Percentiles rank a stretch among this genome's conserved stretches.
These are phyloP conservation scores for Dipodascus albidus DNA, from an alignment of 805 yeast genomes.

Conservation along the genomic window DNA sequence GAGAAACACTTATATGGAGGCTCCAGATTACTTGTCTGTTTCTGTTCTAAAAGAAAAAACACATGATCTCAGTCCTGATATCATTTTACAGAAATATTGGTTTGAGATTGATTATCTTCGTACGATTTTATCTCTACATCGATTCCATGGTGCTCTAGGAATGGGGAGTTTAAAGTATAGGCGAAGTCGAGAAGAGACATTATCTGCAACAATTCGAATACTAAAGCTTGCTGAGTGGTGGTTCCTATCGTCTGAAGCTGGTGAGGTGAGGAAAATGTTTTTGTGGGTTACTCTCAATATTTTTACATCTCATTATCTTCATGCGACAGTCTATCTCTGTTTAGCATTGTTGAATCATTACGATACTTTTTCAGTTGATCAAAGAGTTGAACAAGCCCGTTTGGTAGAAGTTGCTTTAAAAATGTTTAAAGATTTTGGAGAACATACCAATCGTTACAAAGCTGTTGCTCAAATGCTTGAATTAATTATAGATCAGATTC, in stretches of 20 bases:
- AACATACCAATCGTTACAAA: slow-evolving; percentile 7
- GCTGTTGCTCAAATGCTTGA: slow-evolving; percentile 10
- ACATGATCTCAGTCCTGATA: slow-evolving; percentile 14
- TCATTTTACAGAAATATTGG: slow-evolving; percentile 21
- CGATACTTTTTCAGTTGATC: slow-evolving; percentile 7
- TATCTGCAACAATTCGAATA: slow-evolving; percentile 11
- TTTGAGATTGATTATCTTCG: slow-evolving; percentile 21
- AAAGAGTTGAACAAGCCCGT: slow-evolving; percentile 6
- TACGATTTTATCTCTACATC: slow-evolving; percentile 21
- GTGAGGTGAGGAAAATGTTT: slow-evolving; percentile 7
- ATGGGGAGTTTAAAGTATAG: slow-evolving; percentile 5
- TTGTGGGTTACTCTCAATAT: slow-evolving; percentile 8
- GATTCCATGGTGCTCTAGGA: slow-evolving; percentile 12
- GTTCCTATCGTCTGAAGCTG: slow-evolving; percentile 7
- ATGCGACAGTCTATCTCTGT: slow-evolving; percentile 12
- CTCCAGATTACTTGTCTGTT: slow-evolving; percentile 15
- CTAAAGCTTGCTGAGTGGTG: slow-evolving; percentile 13
- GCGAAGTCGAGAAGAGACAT: slow-evolving; percentile 8
- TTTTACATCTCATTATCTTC: slow-evolving; percentile 10
- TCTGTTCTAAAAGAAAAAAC: slow-evolving; percentile 8
- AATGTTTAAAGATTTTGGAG: slow-evolving; percentile 7
- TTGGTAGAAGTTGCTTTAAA: slow-evolving; percentile 6
- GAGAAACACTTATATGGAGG: slow-evolving; percentile 15
- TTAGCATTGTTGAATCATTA: slow-evolving; percentile 10
- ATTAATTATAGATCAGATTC: slow-evolving; percentile 10